Percentiles rank a stretch among this genome's conserved stretches.
These are phyloP conservation scores for Periconia sp. DNA, from an alignment of 2,329 filamentous ascomycete species.

Conservation along the genomic window DNA sequence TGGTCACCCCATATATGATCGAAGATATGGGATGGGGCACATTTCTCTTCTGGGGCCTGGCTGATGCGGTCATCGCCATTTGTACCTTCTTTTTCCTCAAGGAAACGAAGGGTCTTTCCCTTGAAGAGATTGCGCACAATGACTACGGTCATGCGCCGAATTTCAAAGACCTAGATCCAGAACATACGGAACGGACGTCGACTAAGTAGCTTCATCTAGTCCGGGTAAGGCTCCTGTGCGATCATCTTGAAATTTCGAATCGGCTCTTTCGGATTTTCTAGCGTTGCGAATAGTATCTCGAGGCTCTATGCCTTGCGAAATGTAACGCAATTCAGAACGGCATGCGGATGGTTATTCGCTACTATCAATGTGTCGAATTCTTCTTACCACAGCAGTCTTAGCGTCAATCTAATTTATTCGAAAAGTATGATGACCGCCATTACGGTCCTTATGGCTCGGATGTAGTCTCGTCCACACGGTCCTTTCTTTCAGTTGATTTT, in stretches of 20 bases:
- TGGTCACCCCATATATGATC: slow-evolving; percentile 60
- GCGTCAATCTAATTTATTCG: too few species aligned
- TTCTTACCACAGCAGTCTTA: not conserved
- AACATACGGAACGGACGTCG: not conserved
- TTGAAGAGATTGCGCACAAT: slow-evolving; percentile 42
- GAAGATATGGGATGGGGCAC: slow-evolving; percentile 54
- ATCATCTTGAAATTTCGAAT: not conserved
- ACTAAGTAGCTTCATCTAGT: not conserved
- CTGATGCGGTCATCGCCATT: slow-evolving; percentile 51
- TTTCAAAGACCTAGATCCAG: slow-evolving; percentile 10
- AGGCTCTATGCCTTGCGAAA: not conserved
- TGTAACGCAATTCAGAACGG: not conserved
- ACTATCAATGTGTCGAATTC: not conserved
- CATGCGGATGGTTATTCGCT: not conserved
- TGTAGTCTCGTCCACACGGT: not conserved
- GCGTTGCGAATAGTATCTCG: not conserved
- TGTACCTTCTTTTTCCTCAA: slow-evolving; percentile 47
- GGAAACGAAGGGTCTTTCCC: slow-evolving; percentile 44
- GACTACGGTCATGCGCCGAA: slow-evolving; percentile 9
- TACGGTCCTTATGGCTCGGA: not conserved
- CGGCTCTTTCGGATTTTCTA: not conserved
- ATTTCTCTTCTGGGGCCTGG: slow-evolving; percentile 54
- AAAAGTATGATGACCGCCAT: too few species aligned
- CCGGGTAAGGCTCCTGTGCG: not conserved
- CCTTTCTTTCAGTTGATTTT: not conserved